phyloP scores from a whole-genome alignment of 192 early-diverging fungal species.

The Phycomyces blakesleeanus region DNA sequence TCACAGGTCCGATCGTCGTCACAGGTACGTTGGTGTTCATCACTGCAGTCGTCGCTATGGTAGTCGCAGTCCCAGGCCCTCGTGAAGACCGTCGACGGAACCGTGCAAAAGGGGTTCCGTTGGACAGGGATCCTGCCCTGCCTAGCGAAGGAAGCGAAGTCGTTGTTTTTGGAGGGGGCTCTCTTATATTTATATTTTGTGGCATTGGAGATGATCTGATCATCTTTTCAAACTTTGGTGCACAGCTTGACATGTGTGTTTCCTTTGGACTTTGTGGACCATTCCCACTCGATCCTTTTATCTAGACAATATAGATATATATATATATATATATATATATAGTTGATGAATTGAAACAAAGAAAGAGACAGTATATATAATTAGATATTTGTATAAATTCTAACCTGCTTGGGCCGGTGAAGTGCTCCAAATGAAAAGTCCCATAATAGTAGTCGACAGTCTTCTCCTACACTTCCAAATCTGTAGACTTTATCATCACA shows the following conservation, averaged over 20 bases:
- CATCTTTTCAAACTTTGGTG: too few species aligned
- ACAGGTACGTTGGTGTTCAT: too few species aligned
- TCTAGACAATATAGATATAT: too few species aligned
- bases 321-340: too few species aligned
- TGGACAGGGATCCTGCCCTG: neutral
- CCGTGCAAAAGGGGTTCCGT: neutral
- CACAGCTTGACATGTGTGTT: too few species aligned
- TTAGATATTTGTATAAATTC: conserved; percentile 5
- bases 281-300: too few species aligned
- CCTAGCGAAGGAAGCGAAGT: neutral
- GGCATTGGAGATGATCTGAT: too few species aligned
- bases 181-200: too few species aligned
- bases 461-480: conserved; percentile 91
- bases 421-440: conserved; percentile 84
- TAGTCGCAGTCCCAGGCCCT: neutral
- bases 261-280: too few species aligned
- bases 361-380: too few species aligned
- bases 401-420: conserved; percentile 69
- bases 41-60: neutral
- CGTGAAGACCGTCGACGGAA: conserved; percentile 1
- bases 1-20: neutral
- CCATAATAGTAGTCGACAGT: conserved; percentile 84
- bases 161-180: neutral
- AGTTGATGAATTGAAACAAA: too few species aligned
- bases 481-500: conserved; percentile 79